phyloP scores from a whole-genome alignment of 2,329 filamentous ascomycete genomes.

The Phialocephala sp. region DNA sequence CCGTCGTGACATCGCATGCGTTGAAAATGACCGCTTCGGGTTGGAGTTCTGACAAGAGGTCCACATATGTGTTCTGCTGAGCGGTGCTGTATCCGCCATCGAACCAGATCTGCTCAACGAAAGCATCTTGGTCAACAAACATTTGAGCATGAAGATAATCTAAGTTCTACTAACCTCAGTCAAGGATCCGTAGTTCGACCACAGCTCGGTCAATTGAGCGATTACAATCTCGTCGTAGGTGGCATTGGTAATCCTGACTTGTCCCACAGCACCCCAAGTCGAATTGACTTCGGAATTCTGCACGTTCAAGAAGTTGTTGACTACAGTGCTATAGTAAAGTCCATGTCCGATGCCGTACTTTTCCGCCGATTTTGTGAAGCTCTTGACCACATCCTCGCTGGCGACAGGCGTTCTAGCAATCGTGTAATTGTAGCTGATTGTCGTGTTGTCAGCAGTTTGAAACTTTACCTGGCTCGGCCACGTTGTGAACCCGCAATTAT shows the following conservation, averaged over 20 bases:
- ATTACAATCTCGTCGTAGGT: slow-evolving; percentile 1
- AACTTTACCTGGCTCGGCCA: slow-evolving; percentile 1
- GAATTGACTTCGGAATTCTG: not conserved
- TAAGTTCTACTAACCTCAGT: not conserved
- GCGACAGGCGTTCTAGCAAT: not conserved
- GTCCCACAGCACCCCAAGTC: not conserved
- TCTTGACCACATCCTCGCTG: not conserved
- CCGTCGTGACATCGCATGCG: not conserved
- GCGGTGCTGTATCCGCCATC: not conserved
- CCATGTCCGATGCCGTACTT: slow-evolving; percentile 4
- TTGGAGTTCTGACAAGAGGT: not conserved
- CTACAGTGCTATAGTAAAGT: not conserved
- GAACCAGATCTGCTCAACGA: not conserved
- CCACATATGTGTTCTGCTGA: not conserved
- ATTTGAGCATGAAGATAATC: not conserved
- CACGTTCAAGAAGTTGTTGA: slow-evolving; percentile 6
- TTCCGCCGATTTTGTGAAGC: not conserved
- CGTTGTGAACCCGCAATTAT: slow-evolving; percentile 4
- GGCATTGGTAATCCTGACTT: not conserved
- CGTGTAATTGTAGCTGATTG: slow-evolving; percentile 1
- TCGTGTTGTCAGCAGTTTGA: not conserved
- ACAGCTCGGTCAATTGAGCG: not conserved
- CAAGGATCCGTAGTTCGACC: slow-evolving; percentile 3
- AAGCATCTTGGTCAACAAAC: not conserved
- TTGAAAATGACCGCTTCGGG: slow-evolving; percentile 2